Base-by-base conservation (phyloP, 2,329 filamentous ascomycete genomes). In the Xylariales sp. region DNA sequence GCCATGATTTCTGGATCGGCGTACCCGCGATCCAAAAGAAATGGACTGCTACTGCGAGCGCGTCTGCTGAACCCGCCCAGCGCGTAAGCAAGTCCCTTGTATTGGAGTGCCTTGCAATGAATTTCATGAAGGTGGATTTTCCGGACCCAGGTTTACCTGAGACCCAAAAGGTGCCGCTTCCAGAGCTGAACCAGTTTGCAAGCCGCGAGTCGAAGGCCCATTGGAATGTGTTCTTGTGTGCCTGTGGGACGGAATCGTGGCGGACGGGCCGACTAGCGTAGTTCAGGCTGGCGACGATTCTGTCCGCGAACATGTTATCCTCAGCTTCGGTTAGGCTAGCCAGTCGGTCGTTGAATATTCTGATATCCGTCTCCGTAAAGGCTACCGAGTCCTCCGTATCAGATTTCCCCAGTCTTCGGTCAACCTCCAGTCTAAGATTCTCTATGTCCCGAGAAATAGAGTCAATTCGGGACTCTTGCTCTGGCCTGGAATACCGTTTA, bases 101-200 rank as follows among this genome's bases (percentile, higher is more conserved):
- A 5, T 18, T 16, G 5, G 18, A 3, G 36, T 60, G 60, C 12
- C 45, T 45, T 1, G 59, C 64, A 6, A 67, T 2, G 46, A 50
- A 67, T 18, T 67, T 67, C 58, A 67, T 59, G 30, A 70, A 63
- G 45, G 49, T 60, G 14, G 54, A 53, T 18, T 63, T 65, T 14
- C 62, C 54, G n/a, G 45, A 41, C 23, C 62, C 62, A 8, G 62
- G 34, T 8, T 64, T 66, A n/a, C 64, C 64, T 0, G 57, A 62
- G 14, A 67, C 32, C 64, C 64, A 67, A 30, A 62, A 62, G 3
- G 41, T 41, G 6, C 64, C 59, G 16, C 18, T 28, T 14, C 59
- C 53, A 8, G 36, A 56, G n/a, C 23, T 7, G 5, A 56, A 32
- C 61, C 48, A 63, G 10, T 41, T 23, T 10, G 39, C 18, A n/a